Evolutionary conservation across 164 flowering plant genomes (phyloP).

Genomic region (Platanus orientalis): DNA sequence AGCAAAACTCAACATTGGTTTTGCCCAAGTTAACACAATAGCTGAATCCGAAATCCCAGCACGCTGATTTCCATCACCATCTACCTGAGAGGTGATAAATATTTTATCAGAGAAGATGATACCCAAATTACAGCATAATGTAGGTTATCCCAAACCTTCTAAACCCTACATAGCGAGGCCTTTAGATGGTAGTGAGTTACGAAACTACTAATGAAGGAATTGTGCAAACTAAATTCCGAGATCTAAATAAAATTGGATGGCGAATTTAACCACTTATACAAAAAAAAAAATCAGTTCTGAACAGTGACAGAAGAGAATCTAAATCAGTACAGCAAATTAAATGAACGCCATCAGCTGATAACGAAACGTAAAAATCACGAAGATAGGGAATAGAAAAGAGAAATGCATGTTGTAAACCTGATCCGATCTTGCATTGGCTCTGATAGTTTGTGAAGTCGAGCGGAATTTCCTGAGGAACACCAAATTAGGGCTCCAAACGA

Average conservation of each 20-base stretch:
- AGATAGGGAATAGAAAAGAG: background rate
- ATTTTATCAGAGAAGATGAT: constrained; percentile 1
- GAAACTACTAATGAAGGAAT: background rate
- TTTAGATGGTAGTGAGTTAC: background rate
- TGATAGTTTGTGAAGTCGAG: constrained; percentile 20
- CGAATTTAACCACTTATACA: background rate
- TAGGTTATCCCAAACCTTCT: background rate
- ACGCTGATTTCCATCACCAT: constrained; percentile 9
- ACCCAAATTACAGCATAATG: background rate
- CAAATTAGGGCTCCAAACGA: constrained; percentile 1
- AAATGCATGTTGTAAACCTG: constrained; percentile 24
- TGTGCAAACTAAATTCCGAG: background rate
- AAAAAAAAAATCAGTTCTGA: background rate
- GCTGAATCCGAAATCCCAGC: background rate
- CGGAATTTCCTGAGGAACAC: constrained; percentile 3
- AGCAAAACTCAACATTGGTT: constrained; percentile 33
- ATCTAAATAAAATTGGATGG: background rate
- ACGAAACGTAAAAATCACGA: background rate
- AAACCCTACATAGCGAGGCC: background rate
- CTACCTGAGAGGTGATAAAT: constrained; percentile 24
- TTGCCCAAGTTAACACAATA: constrained; percentile 17
- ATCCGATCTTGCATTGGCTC: constrained; percentile 23
- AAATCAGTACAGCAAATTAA: background rate
- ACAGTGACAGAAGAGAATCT: background rate
- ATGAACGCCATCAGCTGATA: background rate